Base-by-base conservation (phyloP, 2,329 filamentous ascomycete genomes). In the Podosphaera xanthii region DNA sequence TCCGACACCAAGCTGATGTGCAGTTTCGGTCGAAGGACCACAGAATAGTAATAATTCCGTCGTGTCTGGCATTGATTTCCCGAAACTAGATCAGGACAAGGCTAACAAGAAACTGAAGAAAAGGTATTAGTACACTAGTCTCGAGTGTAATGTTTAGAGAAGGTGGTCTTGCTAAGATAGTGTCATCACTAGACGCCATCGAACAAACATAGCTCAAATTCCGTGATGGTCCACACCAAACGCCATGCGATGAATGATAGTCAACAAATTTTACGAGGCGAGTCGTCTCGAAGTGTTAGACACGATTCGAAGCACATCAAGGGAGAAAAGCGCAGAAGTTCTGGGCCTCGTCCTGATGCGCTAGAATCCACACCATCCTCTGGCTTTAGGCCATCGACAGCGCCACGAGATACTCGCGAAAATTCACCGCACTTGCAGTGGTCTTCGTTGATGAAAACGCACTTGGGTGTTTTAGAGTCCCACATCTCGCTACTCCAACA, bases 361-460 rank as follows among this genome's bases (percentile, higher is more conserved):
- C 40, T 3, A 12, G n/a, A 12, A 0, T 44, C 40, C 40, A 4
- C n/a, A 14, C 40, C 5, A 44, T 3, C 40, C n/a, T 1, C 10
- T 3, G 40, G 10, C 10, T 44, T 14, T 1, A 14, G 10, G 5
- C 10, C 10, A 44, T 44, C 40, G 10, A 44, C 40, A 14, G 10
- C 40, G 40, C 10, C 40, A 14, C 40, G 9, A 12, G 1, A 44
- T 8, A 44, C 10, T 12, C 40, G 5, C 3, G 9, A 66, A 53
- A 59, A 58, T 22, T 60, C 60, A 0, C 53, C 59, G 59, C 74
- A 74, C 63, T 69, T 70, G 31, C 74, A 69, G 38, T 69, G 68
- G 58, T 64, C 63, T 2, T 62, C 61, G 34, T 36, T 68, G 22
- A 66, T 67, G 46, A 64, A 63, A 59, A 65, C 64, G 52, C 65